Base-by-base conservation (phyloP, 2,329 filamentous ascomycete species). In the Claviceps sp. region DNA sequence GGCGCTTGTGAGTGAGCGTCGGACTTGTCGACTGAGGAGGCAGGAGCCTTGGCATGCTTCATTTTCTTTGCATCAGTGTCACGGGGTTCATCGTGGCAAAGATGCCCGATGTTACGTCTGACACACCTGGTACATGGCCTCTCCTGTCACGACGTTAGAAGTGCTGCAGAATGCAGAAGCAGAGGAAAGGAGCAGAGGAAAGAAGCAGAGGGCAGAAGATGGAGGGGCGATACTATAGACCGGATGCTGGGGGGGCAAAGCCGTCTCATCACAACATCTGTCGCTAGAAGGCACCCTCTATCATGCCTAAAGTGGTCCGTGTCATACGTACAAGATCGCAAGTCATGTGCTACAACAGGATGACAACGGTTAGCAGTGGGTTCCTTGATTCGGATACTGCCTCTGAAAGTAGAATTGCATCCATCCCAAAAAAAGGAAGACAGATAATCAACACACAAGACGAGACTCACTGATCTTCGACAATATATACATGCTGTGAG, bases 21-120 rank as follows among this genome's bases (percentile, higher is more conserved):
- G 57, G 80, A 76, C 64, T 85, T 82, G 60, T 85, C 82, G 52
- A 76, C 74, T 44, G 72, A 70, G 50, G 79, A 74, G 54, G 75
- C 70, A 16, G 55, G 38, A 40, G 48, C 34, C 55, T 63, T 64
- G 53, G 58, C 58, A 64, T 73, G 78, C 71, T 91, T 95, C 60
- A 78, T 71, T 70, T 90, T 91, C 71, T 93, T 95, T 54, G 84
- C 69, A 56, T 83, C 80, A 59, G 82, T 75, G 64, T 98, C 91
- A 68, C 91, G 84, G 59, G 90, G 91, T 71, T 97, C 93, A 70
- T 98, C 93, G 73, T 96, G 93, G 70, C 93, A 98, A 59, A 98
- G 78, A 70, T 98, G 93, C 62, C 91, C 93, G 68, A 98, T 98
- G 72, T 95, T 95, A 64, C 93, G 85, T 73, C 97, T 98, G 71